Conservation (phyloP, 352 stramenopile species). For the Phytophthora cactorum region DNA sequence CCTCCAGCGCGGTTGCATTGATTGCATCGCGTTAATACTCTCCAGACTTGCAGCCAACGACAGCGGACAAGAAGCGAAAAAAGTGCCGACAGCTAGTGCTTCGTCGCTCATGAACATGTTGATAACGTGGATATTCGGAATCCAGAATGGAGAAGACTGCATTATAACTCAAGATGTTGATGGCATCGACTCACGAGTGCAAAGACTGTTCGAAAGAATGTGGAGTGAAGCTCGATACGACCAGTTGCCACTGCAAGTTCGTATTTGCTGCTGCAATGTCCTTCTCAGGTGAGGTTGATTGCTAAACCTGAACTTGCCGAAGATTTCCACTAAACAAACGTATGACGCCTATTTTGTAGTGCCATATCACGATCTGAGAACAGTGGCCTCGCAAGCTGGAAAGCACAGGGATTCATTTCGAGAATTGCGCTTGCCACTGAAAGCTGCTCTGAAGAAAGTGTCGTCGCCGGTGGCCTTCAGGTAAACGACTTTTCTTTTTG, state of each 20-base stretch:
- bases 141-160: background rate
- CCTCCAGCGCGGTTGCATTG: constrained; percentile 74
- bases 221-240: constrained; percentile 13
- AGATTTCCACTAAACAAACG: background rate
- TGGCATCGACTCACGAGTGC: constrained; percentile 18
- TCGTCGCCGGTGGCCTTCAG: constrained; percentile 41
- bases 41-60: constrained; percentile 21
- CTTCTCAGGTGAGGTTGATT: constrained; percentile 55
- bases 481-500: constrained; percentile 18
- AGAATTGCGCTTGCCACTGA: constrained; percentile 25
- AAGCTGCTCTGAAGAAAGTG: constrained; percentile 23
- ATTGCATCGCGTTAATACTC: constrained; percentile 66
- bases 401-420: constrained; percentile 28
- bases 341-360: constrained; percentile 17
- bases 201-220: constrained; percentile 20
- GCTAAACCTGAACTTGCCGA: background rate
- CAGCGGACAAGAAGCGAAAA: background rate
- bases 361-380: constrained; percentile 34
- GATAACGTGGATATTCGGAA: constrained; percentile 45
- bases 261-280: constrained; percentile 72
- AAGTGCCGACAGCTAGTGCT: background rate
- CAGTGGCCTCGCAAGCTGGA: constrained; percentile 31
- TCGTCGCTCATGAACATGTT: constrained; percentile 39
- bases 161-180: constrained; percentile 3
- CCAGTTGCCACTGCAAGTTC: constrained; percentile 47